Conservation (phyloP, 106 monocot genomes). For the Allium cepa region DNA sequence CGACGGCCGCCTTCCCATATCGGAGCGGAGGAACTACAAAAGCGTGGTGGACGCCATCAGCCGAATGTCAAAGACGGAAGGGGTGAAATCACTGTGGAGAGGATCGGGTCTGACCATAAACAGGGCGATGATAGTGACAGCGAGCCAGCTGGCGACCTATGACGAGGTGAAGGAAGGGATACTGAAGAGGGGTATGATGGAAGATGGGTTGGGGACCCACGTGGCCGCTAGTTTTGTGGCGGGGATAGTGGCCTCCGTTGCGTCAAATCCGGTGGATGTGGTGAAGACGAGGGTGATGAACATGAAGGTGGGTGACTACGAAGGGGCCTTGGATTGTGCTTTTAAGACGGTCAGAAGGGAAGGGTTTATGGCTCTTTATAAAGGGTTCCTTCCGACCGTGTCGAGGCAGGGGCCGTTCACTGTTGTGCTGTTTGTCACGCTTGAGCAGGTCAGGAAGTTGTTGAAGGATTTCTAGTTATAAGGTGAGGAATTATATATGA, state of each 20-base stretch:
- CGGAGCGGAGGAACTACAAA: conserved; percentile 46
- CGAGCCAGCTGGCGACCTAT: conserved; percentile 66
- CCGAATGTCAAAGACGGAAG: conserved; percentile 31
- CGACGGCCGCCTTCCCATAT: conserved; percentile 57
- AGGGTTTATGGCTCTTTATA: conserved; percentile 55
- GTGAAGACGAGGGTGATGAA: conserved; percentile 66
- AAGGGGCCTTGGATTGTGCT: conserved; percentile 41
- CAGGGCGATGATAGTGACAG: conserved; percentile 68
- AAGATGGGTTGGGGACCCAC: conserved; percentile 51
- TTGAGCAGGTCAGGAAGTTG: conserved; percentile 59
- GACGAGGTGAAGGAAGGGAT: conserved; percentile 56
- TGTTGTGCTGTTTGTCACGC: conserved; percentile 66
- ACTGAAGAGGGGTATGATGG: conserved; percentile 20
- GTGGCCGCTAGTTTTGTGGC: conserved; percentile 46
- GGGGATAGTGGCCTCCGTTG: conserved; percentile 53
- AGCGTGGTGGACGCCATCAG: conserved; percentile 48
- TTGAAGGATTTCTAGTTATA: conserved; percentile 36
- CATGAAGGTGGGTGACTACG: conserved; percentile 33
- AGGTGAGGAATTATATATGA: too few species aligned
- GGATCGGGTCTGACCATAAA: conserved; percentile 50
- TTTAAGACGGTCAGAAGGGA: conserved; percentile 50
- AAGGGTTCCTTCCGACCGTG: conserved; percentile 60
- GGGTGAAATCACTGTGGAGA: conserved; percentile 38
- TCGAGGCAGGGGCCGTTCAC: conserved; percentile 74
- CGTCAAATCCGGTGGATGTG: conserved; percentile 66